Percentiles rank a stretch among this genome's conserved stretches.
These are phyloP conservation scores for Tolypocladium cylindrosporum DNA, from an alignment of 2,329 filamentous ascomycete genomes.

Conservation along the genomic window DNA sequence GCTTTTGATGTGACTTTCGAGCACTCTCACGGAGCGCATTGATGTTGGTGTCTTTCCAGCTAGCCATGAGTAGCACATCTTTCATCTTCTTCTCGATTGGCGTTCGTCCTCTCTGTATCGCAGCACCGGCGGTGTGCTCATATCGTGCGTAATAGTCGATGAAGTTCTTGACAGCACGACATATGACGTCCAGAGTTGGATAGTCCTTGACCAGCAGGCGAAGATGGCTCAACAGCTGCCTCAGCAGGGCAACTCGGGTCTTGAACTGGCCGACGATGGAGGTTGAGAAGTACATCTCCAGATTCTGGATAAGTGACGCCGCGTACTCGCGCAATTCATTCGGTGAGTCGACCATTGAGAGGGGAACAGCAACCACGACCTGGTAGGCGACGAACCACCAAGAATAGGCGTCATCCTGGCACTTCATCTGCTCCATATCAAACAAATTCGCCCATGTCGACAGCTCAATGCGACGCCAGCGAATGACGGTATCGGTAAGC, in stretches of 20 bases:
- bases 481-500: constrained; percentile 70
- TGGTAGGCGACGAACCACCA: constrained; percentile 99
- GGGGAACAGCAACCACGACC: constrained; percentile 67
- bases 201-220: constrained; percentile 49
- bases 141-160: constrained; percentile 66
- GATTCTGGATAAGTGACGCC: constrained; percentile 59
- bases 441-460: constrained; percentile 86
- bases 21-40: constrained; percentile 81
- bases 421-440: constrained; percentile 71
- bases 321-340: constrained; percentile 54
- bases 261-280: constrained; percentile 76
- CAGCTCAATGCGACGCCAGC: constrained; percentile 84
- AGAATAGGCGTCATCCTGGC: constrained; percentile 65
- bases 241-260: constrained; percentile 61
- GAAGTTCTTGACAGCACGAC: constrained; percentile 64
- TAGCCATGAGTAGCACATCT: constrained; percentile 84
- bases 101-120: constrained; percentile 56
- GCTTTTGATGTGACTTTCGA: constrained; percentile 78
- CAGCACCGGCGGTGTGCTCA: constrained; percentile 52
- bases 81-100: constrained; percentile 86
- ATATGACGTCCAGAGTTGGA: constrained; percentile 45
- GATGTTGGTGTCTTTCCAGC: constrained; percentile 98
- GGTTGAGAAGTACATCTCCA: constrained; percentile 69
- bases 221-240: constrained; percentile 55
- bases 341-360: constrained; percentile 50